These are phyloP conservation scores for Steccherinum ochraceum DNA, from an alignment of 768 basidiomycete genomes.

Conservation along the genomic window DNA sequence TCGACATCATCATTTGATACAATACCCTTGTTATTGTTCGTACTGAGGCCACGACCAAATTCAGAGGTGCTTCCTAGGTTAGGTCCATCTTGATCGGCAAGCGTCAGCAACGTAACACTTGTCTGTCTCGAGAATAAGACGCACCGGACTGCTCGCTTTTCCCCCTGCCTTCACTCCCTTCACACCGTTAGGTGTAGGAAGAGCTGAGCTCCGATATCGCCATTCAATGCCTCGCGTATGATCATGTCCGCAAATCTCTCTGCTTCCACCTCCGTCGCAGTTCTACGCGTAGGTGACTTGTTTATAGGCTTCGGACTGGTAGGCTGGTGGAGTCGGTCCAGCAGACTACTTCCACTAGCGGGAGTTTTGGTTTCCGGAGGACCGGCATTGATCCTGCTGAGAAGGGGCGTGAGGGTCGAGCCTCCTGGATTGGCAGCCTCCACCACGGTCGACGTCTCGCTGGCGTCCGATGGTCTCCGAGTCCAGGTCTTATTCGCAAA, in stretches of 20 bases:
- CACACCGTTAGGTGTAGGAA: background rate
- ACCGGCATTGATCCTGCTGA: too few species aligned
- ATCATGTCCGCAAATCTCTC: background rate
- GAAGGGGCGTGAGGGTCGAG: background rate
- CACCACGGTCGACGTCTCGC: background rate
- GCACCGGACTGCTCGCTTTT: background rate
- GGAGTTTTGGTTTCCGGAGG: too few species aligned
- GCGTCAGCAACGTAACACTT: background rate
- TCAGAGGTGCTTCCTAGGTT: too few species aligned
- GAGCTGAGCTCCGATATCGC: background rate
- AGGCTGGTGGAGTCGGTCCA: too few species aligned
- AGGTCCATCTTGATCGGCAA: background rate
- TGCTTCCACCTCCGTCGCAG: too few species aligned
- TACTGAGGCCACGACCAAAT: too few species aligned
- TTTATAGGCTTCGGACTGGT: too few species aligned
- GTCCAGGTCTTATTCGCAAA: background rate
- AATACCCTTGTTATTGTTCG: too few species aligned
- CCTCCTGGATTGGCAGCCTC: background rate
- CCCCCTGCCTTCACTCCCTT: background rate
- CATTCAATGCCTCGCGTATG: background rate
- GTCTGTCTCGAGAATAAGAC: background rate
- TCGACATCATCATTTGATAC: too few species aligned
- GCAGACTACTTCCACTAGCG: too few species aligned
- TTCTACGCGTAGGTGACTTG: too few species aligned
- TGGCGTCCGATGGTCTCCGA: background rate